Evolutionary conservation across 768 basidiomycete species (phyloP), one percentile per base, ranked within the genome.

Genomic region (Lactarius vividus): DNA sequence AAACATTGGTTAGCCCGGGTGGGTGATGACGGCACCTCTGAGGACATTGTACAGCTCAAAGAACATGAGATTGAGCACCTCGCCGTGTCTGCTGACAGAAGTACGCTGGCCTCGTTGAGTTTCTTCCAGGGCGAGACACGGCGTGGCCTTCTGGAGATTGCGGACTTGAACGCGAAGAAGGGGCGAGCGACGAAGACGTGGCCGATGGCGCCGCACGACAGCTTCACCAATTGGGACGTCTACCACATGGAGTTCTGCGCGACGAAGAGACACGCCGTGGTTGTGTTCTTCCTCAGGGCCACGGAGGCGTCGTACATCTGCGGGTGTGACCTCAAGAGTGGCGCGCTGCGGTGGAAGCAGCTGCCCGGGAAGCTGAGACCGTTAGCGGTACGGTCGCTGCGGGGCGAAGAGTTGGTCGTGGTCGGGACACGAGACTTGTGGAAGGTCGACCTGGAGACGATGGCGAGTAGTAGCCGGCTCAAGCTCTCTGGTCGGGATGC

Each of bases 241-340:
- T 53, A 61, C 40, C 20, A 35, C 23, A 53, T 66, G 57, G 61
- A 62, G 40, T 66, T 66, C 46, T 58, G 61, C 15, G 61, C 65
- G 23, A 66, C 65, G 33, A 49, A 18, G 20, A 62, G 23, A 28
- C 49, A 66, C 49, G 11, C 62, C 15, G 57, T 31, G 13, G 54
- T 62, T 5, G 52, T 66, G 18, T 66, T 62, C 31, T 66, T 54
- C 61, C 57, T 62, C 40, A 40, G 23, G 23, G 46, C 23, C 46
- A 49, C 39, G 31, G 49, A 58, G 29, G 20, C 49, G 33, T 59
- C 61, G 13, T 66, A 59, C 31, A 16, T 66, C 18, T 66, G 65
- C 23, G 20, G 26, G 31, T 66, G 65, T 18, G 61, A 66, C 49
- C 61, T 66, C 39, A 31, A 66, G 20, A 42, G 4, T 6, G 65